Conservation (phyloP, 805 yeast genomes). For the Suhomyces prunicola region DNA sequence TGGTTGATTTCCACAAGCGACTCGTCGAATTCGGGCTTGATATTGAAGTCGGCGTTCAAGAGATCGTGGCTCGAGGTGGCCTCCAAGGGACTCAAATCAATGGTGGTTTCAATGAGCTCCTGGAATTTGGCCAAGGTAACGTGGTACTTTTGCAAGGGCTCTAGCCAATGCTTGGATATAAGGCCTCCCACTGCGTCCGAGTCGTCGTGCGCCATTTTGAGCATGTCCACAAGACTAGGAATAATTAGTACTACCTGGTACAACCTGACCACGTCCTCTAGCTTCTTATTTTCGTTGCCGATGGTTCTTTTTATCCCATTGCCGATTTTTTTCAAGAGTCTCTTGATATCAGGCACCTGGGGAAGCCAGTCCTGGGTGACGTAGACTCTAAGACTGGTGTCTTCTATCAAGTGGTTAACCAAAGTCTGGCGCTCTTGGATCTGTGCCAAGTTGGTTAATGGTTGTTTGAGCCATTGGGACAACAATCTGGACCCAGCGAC, state of each 20-base stretch:
- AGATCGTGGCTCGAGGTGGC: conserved; percentile 35
- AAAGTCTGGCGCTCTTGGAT: conserved; percentile 69
- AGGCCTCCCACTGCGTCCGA: conserved; percentile 42
- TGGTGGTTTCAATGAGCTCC: conserved; percentile 88
- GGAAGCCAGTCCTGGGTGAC: conserved; percentile 65
- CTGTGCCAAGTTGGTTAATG: conserved; percentile 61
- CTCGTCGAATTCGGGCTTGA: conserved; percentile 88
- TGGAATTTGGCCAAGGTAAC: conserved; percentile 62
- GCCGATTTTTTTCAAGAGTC: conserved; percentile 65
- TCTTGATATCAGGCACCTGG: conserved; percentile 78
- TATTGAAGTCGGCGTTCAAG: conserved; percentile 67
- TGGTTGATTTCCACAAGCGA: conserved; percentile 58
- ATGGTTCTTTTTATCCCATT: conserved; percentile 26
- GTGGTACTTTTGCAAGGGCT: conserved; percentile 49
- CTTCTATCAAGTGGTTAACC: conserved; percentile 72
- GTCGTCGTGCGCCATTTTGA: conserved; percentile 41
- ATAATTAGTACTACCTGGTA: conserved; percentile 74
- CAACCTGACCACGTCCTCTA: conserved; percentile 87
- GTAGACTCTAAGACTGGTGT: conserved; percentile 60
- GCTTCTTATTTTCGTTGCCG: conserved; percentile 48
- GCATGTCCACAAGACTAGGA: conserved; percentile 61
- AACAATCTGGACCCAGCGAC: conserved; percentile 84
- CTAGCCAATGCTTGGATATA: conserved; percentile 52
- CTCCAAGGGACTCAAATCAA: conserved; percentile 80
- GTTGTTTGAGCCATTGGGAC: conserved; percentile 96